Evolutionary conservation across 164 flowering plant genomes (phyloP).

Genomic region (Piper longum): DNA sequence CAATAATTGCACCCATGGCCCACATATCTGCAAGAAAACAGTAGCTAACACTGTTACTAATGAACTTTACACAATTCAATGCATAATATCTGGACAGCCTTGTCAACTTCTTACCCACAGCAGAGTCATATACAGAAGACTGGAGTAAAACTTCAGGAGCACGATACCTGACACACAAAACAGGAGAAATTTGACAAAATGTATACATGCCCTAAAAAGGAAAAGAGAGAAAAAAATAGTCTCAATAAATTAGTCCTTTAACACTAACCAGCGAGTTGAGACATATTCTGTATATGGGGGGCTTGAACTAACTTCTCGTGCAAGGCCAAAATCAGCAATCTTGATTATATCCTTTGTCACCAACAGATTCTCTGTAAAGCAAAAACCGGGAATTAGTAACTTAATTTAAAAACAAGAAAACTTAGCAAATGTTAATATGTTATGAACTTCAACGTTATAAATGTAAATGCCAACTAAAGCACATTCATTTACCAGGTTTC

Average conservation of each 20-base stretch:
- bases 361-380: slow-evolving; percentile 57
- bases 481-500: slow-evolving; percentile 51
- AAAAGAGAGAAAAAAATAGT: too few species aligned
- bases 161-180: slow-evolving; percentile 50
- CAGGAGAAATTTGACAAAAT: not conserved
- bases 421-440: too few species aligned
- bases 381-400: too few species aligned
- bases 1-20: slow-evolving; percentile 82
- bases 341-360: slow-evolving; percentile 63
- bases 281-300: slow-evolving; percentile 92
- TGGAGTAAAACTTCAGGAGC: slow-evolving; percentile 95
- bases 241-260: too few species aligned
- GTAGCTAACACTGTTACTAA: not conserved
- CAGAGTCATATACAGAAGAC: slow-evolving; percentile 60
- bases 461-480: not conserved
- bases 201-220: not conserved
- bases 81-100: too few species aligned
- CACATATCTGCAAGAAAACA: slow-evolving; percentile 56
- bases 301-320: slow-evolving; percentile 63
- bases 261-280: slow-evolving; percentile 71
- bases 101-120: slow-evolving; percentile 41
- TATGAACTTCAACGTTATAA: not conserved
- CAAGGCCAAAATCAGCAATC: slow-evolving; percentile 92
- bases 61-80: too few species aligned
- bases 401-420: too few species aligned